These are phyloP conservation scores for Francoa sonchifolia DNA, from an alignment of 441 rosid genomes.

Conservation along the genomic window DNA sequence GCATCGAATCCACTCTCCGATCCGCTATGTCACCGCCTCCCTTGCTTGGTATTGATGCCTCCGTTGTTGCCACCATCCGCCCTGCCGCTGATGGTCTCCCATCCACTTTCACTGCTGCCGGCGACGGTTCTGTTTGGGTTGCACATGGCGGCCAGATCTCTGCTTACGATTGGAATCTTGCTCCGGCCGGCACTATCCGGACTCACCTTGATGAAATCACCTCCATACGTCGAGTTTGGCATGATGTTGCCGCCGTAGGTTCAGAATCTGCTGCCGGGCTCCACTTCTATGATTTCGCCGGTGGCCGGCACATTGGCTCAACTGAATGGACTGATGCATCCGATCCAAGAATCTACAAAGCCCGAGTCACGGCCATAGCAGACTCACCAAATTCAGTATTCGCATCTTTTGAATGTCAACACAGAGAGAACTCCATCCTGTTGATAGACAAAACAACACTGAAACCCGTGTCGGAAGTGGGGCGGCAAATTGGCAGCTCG, in stretches of 20 bases:
- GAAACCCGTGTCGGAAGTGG: slow-evolving; percentile 37
- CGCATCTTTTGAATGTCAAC: slow-evolving; percentile 65
- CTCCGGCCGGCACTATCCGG: slow-evolving; percentile 47
- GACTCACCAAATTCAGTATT: slow-evolving; percentile 42
- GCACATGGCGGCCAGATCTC: slow-evolving; percentile 93
- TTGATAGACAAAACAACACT: slow-evolving; percentile 66
- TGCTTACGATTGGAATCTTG: slow-evolving; percentile 56
- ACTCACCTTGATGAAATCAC: slow-evolving; percentile 64
- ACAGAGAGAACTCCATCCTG: slow-evolving; percentile 58
- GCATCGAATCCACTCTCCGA: slow-evolving; percentile 54
- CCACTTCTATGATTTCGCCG: slow-evolving; percentile 65
- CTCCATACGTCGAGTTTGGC: slow-evolving; percentile 50
- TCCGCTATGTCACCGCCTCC: slow-evolving; percentile 56
- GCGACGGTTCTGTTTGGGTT: slow-evolving; percentile 66
- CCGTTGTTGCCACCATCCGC: slow-evolving; percentile 37
- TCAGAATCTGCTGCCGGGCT: slow-evolving; percentile 58
- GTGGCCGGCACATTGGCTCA: slow-evolving; percentile 46
- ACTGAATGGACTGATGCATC: slow-evolving; percentile 62
- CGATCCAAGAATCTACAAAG: slow-evolving; percentile 78
- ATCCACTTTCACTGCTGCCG: slow-evolving; percentile 45
- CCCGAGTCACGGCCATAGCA: slow-evolving; percentile 44
- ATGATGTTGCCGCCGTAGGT: slow-evolving; percentile 53
- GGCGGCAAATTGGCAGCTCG: slow-evolving; percentile 58
- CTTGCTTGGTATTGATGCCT: slow-evolving; percentile 60
- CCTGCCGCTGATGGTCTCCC: slow-evolving; percentile 60